These are phyloP conservation scores for Candida nanaspora DNA, from an alignment of 805 yeast species.

Conservation along the genomic window DNA sequence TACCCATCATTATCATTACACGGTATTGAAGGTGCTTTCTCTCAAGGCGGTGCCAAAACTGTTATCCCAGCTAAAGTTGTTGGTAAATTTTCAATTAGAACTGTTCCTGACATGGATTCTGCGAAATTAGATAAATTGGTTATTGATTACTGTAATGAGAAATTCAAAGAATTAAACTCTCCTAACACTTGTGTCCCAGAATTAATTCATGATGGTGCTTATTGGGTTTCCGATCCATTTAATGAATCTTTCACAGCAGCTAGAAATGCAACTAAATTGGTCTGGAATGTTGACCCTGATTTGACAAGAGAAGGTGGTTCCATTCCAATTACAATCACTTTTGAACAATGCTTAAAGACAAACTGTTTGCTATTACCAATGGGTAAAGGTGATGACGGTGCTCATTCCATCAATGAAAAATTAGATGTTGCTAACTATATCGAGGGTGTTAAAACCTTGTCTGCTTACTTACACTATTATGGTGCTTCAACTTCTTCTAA, in stretches of 20 bases:
- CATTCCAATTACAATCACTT: conserved; percentile 92
- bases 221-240: conserved; percentile 94
- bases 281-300: conserved; percentile 94
- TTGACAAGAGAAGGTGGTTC: conserved; percentile 99
- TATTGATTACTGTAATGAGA: conserved; percentile 56
- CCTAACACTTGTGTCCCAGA: conserved; percentile 70
- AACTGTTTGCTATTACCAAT: conserved; percentile 87
- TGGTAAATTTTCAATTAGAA: conserved; percentile 95
- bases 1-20: conserved; percentile 93
- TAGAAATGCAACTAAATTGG: conserved; percentile 85
- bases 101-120: conserved; percentile 90
- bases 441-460: conserved; percentile 87
- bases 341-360: conserved; percentile 80
- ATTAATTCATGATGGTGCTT: conserved; percentile 89
- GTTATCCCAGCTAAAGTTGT: conserved; percentile 92
- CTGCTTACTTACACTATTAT: conserved; percentile 89
- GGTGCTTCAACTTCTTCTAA: conserved; percentile 21
- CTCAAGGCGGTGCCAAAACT: conserved; percentile 93
- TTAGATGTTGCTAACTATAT: conserved; percentile 82
- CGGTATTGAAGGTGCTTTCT: conserved; percentile 97
- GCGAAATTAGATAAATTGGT: conserved; percentile 74
- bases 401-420: conserved; percentile 96
- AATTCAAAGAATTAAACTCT: conserved; percentile 62
- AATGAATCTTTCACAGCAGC: conserved; percentile 94
- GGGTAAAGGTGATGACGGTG: conserved; percentile 99